Conservation (phyloP, 805 yeast species). For the Saturnispora kantuleensis region DNA sequence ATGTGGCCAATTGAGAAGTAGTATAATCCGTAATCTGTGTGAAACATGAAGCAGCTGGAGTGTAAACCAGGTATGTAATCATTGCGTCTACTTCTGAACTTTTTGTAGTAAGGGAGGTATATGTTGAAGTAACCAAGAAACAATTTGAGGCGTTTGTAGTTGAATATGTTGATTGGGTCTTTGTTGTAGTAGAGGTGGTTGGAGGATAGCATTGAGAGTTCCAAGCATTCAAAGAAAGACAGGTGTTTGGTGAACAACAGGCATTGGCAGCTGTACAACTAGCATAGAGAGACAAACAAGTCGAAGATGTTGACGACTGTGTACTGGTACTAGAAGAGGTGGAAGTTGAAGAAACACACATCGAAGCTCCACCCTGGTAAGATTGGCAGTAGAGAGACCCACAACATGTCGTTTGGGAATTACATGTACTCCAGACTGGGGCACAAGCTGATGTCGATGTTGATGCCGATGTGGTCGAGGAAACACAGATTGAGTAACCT, state of each 20-base stretch:
- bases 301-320: background rate
- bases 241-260: background rate
- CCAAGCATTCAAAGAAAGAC: too few species aligned
- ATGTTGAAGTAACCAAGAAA: background rate
- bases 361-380: background rate
- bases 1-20: background rate
- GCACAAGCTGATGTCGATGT: conserved; percentile 3
- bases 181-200: too few species aligned
- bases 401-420: background rate
- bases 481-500: background rate
- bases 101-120: background rate
- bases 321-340: conserved; percentile 1
- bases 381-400: background rate
- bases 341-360: conserved; percentile 3
- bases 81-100: background rate
- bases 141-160: background rate
- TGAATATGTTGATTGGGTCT: background rate
- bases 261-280: background rate
- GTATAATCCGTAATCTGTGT: background rate
- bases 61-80: background rate
- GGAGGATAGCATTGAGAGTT: too few species aligned
- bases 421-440: background rate
- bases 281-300: background rate
- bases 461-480: background rate
- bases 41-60: background rate